phyloP scores from a whole-genome alignment of 129 eudicot species.

The Gnaphalium uliginosum region DNA sequence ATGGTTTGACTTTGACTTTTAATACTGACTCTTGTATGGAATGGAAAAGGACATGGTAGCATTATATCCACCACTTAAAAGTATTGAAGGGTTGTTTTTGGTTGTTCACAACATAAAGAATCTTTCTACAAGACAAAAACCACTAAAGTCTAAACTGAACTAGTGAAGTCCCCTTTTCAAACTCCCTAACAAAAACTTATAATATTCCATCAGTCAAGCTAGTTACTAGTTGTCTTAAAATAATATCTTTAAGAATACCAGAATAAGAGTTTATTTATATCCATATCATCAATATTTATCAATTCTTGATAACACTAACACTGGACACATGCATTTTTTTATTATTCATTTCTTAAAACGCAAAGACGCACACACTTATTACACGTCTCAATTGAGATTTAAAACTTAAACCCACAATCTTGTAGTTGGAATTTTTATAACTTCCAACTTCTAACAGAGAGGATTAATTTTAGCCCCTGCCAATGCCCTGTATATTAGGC shows the following conservation, averaged over 20 bases:
- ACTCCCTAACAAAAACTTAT: neutral
- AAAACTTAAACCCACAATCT: neutral
- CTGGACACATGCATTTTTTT: slow-evolving; percentile 3
- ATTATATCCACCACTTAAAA: slow-evolving; percentile 33
- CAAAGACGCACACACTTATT: neutral
- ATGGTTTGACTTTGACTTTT: slow-evolving; percentile 17
- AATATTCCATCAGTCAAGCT: slow-evolving; percentile 28
- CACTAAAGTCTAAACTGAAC: slow-evolving; percentile 16
- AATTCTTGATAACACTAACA: neutral
- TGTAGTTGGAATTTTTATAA: neutral
- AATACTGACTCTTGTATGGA: slow-evolving; percentile 11
- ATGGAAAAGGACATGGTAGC: slow-evolving; percentile 5
- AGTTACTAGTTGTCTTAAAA: slow-evolving; percentile 2
- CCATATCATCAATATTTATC: slow-evolving; percentile 11
- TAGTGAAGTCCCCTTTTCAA: slow-evolving; percentile 27
- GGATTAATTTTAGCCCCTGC: neutral
- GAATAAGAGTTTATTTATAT: slow-evolving; percentile 9
- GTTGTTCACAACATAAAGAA: slow-evolving; percentile 25
- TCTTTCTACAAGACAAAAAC: slow-evolving; percentile 27
- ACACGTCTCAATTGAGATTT: neutral
- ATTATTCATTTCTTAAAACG: neutral
- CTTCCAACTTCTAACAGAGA: neutral
- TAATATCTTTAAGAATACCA: slow-evolving; percentile 8
- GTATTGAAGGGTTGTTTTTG: slow-evolving; percentile 29
- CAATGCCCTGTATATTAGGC: neutral